A percentile compares a stretch with the other conserved stretches of the same genome.
These are phyloP conservation scores for Fragilaria crotonensis DNA, from an alignment of 108 stramenopile genomes.

Conservation along the genomic window DNA sequence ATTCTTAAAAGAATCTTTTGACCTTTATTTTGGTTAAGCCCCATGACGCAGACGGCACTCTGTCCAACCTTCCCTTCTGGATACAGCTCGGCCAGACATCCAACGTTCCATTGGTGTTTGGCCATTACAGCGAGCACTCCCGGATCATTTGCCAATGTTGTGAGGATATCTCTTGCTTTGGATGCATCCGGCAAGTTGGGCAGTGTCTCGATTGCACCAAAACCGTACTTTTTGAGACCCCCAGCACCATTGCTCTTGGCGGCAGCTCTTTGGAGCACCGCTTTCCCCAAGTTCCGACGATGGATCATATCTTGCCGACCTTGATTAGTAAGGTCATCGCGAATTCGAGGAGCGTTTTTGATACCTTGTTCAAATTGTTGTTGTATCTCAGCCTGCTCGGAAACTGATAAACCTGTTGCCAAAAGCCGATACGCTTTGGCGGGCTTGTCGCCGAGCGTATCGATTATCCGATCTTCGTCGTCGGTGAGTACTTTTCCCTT, in stretches of 20 bases:
- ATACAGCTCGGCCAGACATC: slow-evolving; percentile 64
- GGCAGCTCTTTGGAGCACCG: slow-evolving; percentile 5
- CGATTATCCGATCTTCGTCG: neutral
- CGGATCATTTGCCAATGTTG: slow-evolving; percentile 37
- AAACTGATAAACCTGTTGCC: slow-evolving; percentile 8
- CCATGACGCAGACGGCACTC: slow-evolving; percentile 58
- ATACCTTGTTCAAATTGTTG: neutral
- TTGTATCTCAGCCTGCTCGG: neutral
- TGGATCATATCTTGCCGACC: neutral
- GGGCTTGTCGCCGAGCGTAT: neutral
- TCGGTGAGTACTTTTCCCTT: slow-evolving; percentile 13
- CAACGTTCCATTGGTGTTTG: slow-evolving; percentile 69
- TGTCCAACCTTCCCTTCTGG: slow-evolving; percentile 79
- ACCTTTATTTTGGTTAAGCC: slow-evolving; percentile 73
- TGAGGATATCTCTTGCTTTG: slow-evolving; percentile 9
- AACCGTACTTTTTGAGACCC: slow-evolving; percentile 6
- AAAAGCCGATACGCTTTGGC: slow-evolving; percentile 5
- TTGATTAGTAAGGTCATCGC: slow-evolving; percentile 11
- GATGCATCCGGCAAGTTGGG: slow-evolving; percentile 12
- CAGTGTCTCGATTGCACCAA: slow-evolving; percentile 16
- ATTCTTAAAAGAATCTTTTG: slow-evolving; percentile 63
- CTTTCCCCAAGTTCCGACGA: slow-evolving; percentile 6
- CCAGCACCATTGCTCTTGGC: neutral
- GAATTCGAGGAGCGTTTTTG: slow-evolving; percentile 2
- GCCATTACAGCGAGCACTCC: slow-evolving; percentile 63